These are phyloP conservation scores for Eimeria mitis DNA, from an alignment of 169 alveolate genomes.

Conservation along the genomic window DNA sequence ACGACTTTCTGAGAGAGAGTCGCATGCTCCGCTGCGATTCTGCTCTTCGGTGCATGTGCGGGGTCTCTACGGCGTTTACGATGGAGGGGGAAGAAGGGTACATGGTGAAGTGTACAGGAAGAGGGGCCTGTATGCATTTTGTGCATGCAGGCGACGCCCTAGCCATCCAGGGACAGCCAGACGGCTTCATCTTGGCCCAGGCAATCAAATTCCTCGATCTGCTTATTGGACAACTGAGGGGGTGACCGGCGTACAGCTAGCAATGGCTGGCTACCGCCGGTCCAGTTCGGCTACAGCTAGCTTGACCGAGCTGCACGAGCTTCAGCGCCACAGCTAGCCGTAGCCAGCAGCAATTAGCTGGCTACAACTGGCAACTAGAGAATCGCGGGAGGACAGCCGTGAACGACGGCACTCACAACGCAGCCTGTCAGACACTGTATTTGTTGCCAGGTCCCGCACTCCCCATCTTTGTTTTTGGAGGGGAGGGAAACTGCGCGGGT, in stretches of 20 bases:
- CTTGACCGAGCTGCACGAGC: not conserved
- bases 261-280: not conserved
- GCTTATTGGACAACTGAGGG: conserved; percentile 64
- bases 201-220: conserved; percentile 85
- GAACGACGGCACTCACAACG: not conserved
- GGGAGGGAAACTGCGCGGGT: not conserved
- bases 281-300: not conserved
- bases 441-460: not conserved
- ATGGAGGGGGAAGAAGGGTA: not conserved
- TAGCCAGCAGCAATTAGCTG: not conserved
- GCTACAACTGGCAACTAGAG: not conserved
- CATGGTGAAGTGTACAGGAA: not conserved
- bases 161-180: conserved; percentile 84
- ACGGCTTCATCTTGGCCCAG: conserved; percentile 85
- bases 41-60: not conserved
- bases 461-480: not conserved
- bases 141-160: conserved; percentile 82
- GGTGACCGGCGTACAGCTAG: conserved; percentile 7
- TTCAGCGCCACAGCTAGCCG: not conserved
- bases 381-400: not conserved
- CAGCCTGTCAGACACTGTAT: not conserved
- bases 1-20: not conserved
- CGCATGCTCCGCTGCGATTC: not conserved
- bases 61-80: not conserved
- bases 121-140: not conserved